These are phyloP conservation scores for Tetracentron sinense DNA, from an alignment of 164 flowering plant genomes.

Conservation along the genomic window DNA sequence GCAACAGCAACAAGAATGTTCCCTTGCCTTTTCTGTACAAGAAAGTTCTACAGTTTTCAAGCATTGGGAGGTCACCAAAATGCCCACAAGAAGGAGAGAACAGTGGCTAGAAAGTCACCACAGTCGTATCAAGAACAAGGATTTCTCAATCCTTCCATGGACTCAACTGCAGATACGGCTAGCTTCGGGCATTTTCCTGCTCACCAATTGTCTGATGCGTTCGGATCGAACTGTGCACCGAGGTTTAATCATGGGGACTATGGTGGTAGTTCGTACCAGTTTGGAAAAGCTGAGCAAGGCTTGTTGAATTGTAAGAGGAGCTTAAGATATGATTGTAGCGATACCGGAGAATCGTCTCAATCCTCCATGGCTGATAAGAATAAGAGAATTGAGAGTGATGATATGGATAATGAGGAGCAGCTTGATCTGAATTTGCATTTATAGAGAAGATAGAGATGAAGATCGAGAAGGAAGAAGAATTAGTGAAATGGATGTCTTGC, in stretches of 20 bases:
- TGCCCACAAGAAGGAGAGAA: slow-evolving; percentile 89
- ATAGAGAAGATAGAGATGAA: no score
- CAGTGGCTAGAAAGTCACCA: slow-evolving; percentile 54
- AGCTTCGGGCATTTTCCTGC: slow-evolving; percentile 27
- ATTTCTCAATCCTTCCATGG: slow-evolving; percentile 40
- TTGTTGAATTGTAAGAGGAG: slow-evolving; percentile 45
- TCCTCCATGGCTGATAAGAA: slow-evolving; percentile 5
- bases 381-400: slow-evolving; percentile 15
- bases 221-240: slow-evolving; percentile 50
- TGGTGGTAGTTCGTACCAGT: slow-evolving; percentile 23
- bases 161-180: slow-evolving; percentile 51
- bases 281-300: slow-evolving; percentile 36
- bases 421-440: slow-evolving; percentile 42
- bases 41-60: slow-evolving; percentile 88
- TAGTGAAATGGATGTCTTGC: no score
- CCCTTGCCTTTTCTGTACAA: slow-evolving; percentile 74
- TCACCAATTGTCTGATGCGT: slow-evolving; percentile 28
- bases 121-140: slow-evolving; percentile 37
- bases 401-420: slow-evolving; percentile 23
- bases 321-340: no score
- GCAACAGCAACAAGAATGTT: slow-evolving; percentile 46
- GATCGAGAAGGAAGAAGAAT: no score
- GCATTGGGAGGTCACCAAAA: slow-evolving; percentile 95
- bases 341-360: no score
- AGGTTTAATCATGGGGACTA: slow-evolving; percentile 39